Percentiles rank a stretch among this genome's conserved stretches.
These are phyloP conservation scores for Noccaea bulbosa DNA, from an alignment of 345 rosid genomes.

Conservation along the genomic window DNA sequence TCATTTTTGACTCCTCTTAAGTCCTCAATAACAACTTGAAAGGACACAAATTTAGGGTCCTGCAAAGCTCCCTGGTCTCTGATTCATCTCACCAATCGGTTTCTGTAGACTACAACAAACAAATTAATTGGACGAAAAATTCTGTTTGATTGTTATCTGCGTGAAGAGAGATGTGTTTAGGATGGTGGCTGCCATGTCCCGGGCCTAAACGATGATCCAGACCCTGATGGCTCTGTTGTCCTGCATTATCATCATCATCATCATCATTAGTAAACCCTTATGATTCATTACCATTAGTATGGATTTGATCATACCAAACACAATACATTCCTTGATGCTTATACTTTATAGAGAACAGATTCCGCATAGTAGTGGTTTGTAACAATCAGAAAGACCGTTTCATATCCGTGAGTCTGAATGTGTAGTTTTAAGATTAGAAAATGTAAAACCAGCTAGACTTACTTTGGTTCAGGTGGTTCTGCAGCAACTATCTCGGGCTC, in stretches of 20 bases:
- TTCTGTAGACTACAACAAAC: conserved; percentile 34
- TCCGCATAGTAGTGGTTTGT: not conserved
- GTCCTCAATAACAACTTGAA: conserved; percentile 28
- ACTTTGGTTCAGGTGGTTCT: conserved; percentile 40
- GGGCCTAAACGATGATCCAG: conserved; percentile 79
- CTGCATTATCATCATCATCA: conserved; percentile 46
- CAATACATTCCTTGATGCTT: not conserved
- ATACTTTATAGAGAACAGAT: not conserved
- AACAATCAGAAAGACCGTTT: not conserved
- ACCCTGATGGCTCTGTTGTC: conserved; percentile 78
- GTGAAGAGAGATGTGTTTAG: conserved; percentile 40
- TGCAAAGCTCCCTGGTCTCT: conserved; percentile 12
- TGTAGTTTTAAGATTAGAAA: not conserved
- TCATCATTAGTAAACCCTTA: not conserved
- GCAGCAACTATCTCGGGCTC: conserved; percentile 28
- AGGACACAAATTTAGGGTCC: conserved; percentile 32
- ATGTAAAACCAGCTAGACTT: conserved; percentile 12
- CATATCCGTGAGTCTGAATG: not conserved
- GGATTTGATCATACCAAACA: conserved; percentile 4
- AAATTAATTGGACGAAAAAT: not conserved
- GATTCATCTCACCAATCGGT: conserved; percentile 22
- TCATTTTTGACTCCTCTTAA: conserved; percentile 33
- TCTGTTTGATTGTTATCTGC: not conserved
- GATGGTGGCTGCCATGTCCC: conserved; percentile 98
- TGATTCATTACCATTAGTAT: not conserved